phyloP scores from a whole-genome alignment of 2,329 filamentous ascomycete species.

The Apiospora sp. region DNA sequence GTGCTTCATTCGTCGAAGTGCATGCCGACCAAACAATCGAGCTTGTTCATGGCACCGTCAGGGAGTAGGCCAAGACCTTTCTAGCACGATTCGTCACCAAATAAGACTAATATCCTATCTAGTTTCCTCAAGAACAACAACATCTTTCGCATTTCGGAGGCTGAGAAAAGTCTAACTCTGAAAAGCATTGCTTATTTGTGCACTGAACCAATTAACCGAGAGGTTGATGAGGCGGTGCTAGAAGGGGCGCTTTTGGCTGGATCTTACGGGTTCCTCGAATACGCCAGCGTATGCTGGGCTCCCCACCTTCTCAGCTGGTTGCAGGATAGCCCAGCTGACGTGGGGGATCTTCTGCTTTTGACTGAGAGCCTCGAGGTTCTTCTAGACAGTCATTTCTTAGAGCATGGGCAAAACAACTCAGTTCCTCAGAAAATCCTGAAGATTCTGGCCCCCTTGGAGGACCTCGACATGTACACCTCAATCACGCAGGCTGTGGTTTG shows the following conservation, averaged over 20 bases:
- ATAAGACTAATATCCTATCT: background rate
- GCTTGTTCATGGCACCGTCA: background rate
- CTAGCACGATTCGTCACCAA: background rate
- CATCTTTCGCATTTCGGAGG: background rate
- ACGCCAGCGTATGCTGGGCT: background rate
- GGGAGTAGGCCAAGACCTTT: background rate
- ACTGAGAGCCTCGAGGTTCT: background rate
- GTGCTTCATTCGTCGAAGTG: background rate
- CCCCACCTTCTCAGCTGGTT: conserved; percentile 13
- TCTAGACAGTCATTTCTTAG: background rate
- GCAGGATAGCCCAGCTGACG: background rate
- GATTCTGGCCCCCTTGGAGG: background rate
- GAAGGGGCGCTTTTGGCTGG: background rate
- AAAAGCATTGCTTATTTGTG: conserved; percentile 1
- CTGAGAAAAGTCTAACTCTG: background rate
- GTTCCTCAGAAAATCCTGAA: background rate
- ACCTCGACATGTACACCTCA: background rate
- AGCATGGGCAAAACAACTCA: background rate
- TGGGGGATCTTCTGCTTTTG: background rate
- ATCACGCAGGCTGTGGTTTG: background rate
- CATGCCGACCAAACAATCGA: conserved; percentile 3
- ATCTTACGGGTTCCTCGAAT: conserved; percentile 11
- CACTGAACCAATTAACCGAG: background rate
- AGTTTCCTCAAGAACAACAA: background rate
- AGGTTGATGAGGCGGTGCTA: background rate